phyloP scores from a whole-genome alignment of 345 rosid genomes.

The Citropsis articulata region DNA sequence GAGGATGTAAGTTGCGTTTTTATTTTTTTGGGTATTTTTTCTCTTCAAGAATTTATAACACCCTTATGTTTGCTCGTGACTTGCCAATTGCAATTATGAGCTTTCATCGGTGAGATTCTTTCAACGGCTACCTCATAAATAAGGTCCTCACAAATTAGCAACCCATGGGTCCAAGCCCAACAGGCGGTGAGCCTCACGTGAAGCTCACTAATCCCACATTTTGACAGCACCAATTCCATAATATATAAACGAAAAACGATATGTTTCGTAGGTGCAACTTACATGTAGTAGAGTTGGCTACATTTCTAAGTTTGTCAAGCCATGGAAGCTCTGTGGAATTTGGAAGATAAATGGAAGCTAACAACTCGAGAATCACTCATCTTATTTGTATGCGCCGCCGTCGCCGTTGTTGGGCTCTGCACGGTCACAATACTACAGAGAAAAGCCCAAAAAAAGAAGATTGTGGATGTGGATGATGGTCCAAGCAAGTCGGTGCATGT shows the following conservation, averaged over 20 bases:
- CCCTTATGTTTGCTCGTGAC: neutral
- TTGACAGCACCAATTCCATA: neutral
- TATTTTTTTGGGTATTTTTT: neutral
- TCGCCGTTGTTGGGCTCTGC: slow-evolving; percentile 46
- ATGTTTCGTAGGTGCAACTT: neutral
- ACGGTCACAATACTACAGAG: slow-evolving; percentile 35
- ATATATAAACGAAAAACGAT: neutral
- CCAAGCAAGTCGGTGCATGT: neutral
- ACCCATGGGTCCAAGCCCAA: neutral
- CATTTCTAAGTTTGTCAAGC: neutral
- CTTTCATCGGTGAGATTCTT: slow-evolving; percentile 22
- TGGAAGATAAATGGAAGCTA: slow-evolving; percentile 64
- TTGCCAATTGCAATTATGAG: slow-evolving; percentile 22
- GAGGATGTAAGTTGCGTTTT: too few species aligned
- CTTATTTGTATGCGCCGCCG: slow-evolving; percentile 43
- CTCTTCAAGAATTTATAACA: slow-evolving; percentile 5
- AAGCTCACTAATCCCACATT: slow-evolving; percentile 28
- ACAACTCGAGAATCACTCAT: slow-evolving; percentile 49
- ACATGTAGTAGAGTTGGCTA: neutral
- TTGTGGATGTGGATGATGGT: slow-evolving; percentile 8
- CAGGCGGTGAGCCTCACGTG: slow-evolving; percentile 57
- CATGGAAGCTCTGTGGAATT: slow-evolving; percentile 73
- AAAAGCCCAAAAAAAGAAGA: slow-evolving; percentile 32
- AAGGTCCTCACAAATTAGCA: neutral
- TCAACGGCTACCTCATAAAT: slow-evolving; percentile 20